phyloP scores from a whole-genome alignment of 2,329 filamentous ascomycete species.

The Cordyceps farinosa region DNA sequence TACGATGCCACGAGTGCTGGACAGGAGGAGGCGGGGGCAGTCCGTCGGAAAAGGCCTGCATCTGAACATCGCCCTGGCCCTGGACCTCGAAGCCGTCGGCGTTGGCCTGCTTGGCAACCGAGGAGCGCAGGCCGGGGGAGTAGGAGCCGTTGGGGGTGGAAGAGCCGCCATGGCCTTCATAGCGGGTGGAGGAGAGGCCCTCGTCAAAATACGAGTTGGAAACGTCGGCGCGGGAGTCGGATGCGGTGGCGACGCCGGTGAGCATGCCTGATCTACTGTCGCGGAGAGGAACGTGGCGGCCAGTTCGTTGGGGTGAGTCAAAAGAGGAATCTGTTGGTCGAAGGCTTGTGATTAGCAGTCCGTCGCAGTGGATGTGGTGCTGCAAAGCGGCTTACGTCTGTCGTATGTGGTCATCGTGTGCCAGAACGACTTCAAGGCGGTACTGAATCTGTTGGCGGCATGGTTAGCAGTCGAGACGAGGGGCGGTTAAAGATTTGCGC shows the following conservation, averaged over 20 bases:
- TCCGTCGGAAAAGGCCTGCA: slow-evolving; percentile 94
- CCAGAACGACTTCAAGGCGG: slow-evolving; percentile 87
- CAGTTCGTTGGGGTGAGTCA: slow-evolving; percentile 89
- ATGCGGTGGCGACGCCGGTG: slow-evolving; percentile 83
- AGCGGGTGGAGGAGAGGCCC: slow-evolving; percentile 47
- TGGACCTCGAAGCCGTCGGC: slow-evolving; percentile 67
- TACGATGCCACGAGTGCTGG: slow-evolving; percentile 86
- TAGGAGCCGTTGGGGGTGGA: slow-evolving; percentile 68
- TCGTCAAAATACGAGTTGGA: slow-evolving; percentile 77
- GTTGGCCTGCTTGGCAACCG: slow-evolving; percentile 62
- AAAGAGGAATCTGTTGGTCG: slow-evolving; percentile 71
- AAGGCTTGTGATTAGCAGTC: slow-evolving; percentile 19
- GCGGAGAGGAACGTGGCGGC: slow-evolving; percentile 82
- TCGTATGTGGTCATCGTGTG: slow-evolving; percentile 79
- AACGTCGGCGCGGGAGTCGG: slow-evolving; percentile 84
- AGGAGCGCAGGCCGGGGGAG: slow-evolving; percentile 84
- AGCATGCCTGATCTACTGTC: slow-evolving; percentile 78
- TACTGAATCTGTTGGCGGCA: slow-evolving; percentile 51
- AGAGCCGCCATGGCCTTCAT: slow-evolving; percentile 43
- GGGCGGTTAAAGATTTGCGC: neutral
- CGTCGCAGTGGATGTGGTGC: neutral
- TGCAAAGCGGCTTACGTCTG: slow-evolving; percentile 49
- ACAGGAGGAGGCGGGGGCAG: slow-evolving; percentile 86
- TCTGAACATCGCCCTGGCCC: slow-evolving; percentile 78
- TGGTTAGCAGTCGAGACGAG: slow-evolving; percentile 13